Conservation (phyloP, 2,329 filamentous ascomycete species). For the Fusarium pilosicola region DNA sequence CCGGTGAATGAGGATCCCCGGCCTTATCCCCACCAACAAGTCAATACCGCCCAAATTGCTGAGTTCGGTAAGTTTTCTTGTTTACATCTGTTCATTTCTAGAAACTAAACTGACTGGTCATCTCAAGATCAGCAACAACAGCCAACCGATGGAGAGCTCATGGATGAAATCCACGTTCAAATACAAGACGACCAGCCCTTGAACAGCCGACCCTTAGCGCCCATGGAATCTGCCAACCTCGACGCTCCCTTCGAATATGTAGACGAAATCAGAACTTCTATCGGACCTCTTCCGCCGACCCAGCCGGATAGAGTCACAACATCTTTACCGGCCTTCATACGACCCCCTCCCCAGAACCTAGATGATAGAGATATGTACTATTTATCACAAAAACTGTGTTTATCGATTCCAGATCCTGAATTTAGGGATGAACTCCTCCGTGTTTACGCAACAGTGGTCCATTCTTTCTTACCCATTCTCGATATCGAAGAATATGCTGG, state of each 20-base stretch:
- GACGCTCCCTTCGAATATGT: not conserved
- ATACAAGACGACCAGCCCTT: not conserved
- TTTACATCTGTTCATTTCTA: not conserved
- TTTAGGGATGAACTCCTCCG: not conserved
- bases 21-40: not conserved
- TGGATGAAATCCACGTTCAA: not conserved
- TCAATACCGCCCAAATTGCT: not conserved
- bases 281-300: not conserved
- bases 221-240: not conserved
- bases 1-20: not conserved
- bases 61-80: not conserved
- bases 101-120: not conserved
- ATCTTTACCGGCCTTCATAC: not conserved
- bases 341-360: not conserved
- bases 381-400: not conserved
- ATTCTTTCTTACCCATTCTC: not conserved
- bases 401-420: not conserved
- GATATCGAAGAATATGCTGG: not conserved
- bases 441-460: not conserved
- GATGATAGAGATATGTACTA: not conserved
- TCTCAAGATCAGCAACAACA: not conserved
- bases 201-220: not conserved
- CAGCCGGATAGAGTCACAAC: not conserved
- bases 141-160: not conserved
- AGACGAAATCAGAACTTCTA: not conserved